These are phyloP conservation scores for Pythium insidiosum DNA, from an alignment of 352 stramenopile species.

Conservation along the genomic window DNA sequence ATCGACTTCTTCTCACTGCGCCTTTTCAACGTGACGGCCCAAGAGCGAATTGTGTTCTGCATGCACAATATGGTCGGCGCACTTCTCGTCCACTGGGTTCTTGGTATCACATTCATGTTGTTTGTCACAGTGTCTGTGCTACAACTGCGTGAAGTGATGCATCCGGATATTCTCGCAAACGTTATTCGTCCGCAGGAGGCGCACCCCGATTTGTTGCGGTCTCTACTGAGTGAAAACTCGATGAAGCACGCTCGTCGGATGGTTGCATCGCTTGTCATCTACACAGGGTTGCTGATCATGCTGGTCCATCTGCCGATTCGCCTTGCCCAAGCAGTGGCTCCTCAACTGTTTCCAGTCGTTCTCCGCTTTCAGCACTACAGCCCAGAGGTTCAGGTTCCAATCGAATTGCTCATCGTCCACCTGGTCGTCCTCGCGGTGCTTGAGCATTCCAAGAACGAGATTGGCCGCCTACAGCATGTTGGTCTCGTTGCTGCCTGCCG, in stretches of 20 bases:
- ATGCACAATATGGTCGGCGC: constrained; percentile 87
- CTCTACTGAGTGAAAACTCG: constrained; percentile 91
- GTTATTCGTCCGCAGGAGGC: constrained; percentile 93
- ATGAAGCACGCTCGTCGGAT: constrained; percentile 92
- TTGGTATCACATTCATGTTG: constrained; percentile 97
- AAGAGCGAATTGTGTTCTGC: constrained; percentile 76
- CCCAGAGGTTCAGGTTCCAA: constrained; percentile 91
- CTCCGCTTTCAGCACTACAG: constrained; percentile 91
- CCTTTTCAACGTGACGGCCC: constrained; percentile 78
- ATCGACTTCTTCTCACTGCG: constrained; percentile 91
- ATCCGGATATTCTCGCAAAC: constrained; percentile 89
- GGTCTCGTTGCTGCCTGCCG: constrained; percentile 49
- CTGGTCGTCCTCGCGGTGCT: constrained; percentile 92
- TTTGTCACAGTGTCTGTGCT: constrained; percentile 95
- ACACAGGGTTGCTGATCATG: constrained; percentile 79
- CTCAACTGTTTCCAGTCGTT: constrained; percentile 57
- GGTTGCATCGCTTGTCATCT: constrained; percentile 89
- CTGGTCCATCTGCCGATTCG: constrained; percentile 86
- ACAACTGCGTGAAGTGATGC: constrained; percentile 92
- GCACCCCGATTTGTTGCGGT: constrained; percentile 94
- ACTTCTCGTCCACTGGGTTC: constrained; percentile 95
- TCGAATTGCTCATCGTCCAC: constrained; percentile 95
- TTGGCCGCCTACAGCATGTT: constrained; percentile 66
- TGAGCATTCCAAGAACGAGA: constrained; percentile 87
- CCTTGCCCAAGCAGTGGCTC: constrained; percentile 33